Conservation (phyloP, 208 protist species). For the Crithidia sp. region DNA sequence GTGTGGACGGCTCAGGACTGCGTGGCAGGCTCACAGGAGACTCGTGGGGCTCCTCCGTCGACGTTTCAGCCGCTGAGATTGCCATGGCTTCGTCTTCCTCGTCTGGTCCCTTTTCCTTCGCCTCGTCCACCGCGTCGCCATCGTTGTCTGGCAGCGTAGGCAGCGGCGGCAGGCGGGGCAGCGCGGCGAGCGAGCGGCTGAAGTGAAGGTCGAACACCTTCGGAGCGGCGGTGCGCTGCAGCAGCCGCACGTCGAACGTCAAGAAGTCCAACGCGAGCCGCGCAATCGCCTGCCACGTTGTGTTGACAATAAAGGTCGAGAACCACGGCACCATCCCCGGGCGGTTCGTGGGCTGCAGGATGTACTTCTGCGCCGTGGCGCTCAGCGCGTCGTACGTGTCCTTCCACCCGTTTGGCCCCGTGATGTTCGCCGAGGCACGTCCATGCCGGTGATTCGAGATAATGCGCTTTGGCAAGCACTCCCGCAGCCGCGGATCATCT, state of each 20-base stretch:
- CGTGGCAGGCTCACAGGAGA: no score
- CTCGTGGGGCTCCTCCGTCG: no score
- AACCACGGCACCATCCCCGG: conserved; percentile 88
- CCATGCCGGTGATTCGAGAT: conserved; percentile 4
- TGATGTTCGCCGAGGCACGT: neutral
- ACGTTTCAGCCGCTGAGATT: no score
- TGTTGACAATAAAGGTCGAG: conserved; percentile 75
- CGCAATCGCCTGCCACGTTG: conserved; percentile 63
- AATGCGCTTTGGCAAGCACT: conserved; percentile 17
- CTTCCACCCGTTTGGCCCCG: conserved; percentile 17
- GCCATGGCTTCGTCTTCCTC: neutral
- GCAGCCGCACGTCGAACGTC: conserved; percentile 74
- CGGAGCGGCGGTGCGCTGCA: conserved; percentile 44
- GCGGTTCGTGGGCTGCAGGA: conserved; percentile 57
- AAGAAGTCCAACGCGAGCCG: conserved; percentile 66
- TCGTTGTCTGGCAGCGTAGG: neutral
- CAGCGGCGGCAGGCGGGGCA: conserved; percentile 15
- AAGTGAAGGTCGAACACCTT: conserved; percentile 76
- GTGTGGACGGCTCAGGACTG: no score
- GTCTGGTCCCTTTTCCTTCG: neutral
- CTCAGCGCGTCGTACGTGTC: conserved; percentile 22
- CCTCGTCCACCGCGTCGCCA: neutral
- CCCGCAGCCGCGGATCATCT: conserved; percentile 21
- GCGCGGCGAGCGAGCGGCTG: conserved; percentile 4
- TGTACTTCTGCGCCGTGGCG: conserved; percentile 2